Conservation (phyloP, 1,284 basidiomycete species). For the Tylopilus orsonianus region DNA sequence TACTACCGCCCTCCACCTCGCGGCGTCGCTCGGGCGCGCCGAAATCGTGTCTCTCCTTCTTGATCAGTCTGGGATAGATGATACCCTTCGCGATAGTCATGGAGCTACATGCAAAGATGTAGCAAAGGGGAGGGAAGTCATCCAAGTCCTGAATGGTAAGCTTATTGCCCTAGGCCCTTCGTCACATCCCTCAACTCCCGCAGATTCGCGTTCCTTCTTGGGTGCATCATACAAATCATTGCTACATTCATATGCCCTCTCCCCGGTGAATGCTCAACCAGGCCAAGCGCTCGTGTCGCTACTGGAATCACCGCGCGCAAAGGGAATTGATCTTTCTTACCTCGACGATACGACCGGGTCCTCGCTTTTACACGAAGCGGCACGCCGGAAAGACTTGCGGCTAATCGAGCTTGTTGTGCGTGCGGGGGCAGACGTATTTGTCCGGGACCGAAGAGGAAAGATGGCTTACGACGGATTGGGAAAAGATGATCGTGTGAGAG, state of each 20-base stretch:
- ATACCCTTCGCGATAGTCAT: conserved; percentile 71
- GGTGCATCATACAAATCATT: conserved; percentile 77
- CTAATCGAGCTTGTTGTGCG: conserved; percentile 84
- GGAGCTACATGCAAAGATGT: conserved; percentile 77
- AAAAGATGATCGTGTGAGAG: conserved; percentile 81
- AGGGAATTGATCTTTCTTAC: conserved; percentile 64
- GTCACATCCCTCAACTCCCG: conserved; percentile 5
- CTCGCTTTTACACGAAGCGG: conserved; percentile 87
- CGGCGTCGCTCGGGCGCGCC: conserved; percentile 74
- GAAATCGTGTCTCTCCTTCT: conserved; percentile 79
- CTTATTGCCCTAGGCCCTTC: background rate
- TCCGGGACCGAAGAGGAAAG: conserved; percentile 78
- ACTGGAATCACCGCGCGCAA: conserved; percentile 61
- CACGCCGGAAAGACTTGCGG: conserved; percentile 76
- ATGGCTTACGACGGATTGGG: conserved; percentile 70
- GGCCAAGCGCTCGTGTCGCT: conserved; percentile 52
- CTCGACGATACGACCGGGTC: conserved; percentile 78
- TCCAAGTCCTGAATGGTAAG: conserved; percentile 72
- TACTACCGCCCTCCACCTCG: conserved; percentile 86
- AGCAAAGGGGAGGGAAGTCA: conserved; percentile 68
- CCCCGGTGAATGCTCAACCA: conserved; percentile 43
- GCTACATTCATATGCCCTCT: conserved; percentile 73
- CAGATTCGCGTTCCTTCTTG: conserved; percentile 80
- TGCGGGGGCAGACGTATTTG: conserved; percentile 89
- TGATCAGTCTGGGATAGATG: conserved; percentile 79